Evolutionary conservation across 352 stramenopile species (phyloP), one percentile per base, ranked within the genome.

Genomic region (Pythium oligandrum): DNA sequence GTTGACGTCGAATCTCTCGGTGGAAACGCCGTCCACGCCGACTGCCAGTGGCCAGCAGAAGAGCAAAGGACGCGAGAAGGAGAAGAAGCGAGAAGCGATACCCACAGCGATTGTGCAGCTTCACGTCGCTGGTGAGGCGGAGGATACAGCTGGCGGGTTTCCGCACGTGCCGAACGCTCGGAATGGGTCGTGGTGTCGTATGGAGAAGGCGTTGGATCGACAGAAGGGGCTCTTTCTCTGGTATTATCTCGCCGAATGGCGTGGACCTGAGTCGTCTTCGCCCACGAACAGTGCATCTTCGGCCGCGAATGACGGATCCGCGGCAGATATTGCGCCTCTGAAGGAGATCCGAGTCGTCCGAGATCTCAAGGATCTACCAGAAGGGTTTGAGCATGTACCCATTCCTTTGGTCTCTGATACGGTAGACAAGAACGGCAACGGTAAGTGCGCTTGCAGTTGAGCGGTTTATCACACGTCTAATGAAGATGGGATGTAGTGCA

Each of bases 301-400:
- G 7, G 38, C 38, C 7, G 38, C 38, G 7, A 1, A 12, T 12
- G 12, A 12, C 12, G 38, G 38, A 8, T 8, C 38, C 38, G 12
- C 7, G 7, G 7, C 7, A 12, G 51, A 70, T 10, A 31, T 67
- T 4, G 55, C 75, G 46, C 84, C 84, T 5, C 71, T 95, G 30
- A 92, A 92, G 57, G 80, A 95, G 52, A 88, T 95, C 36, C 69
- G 78, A 8, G 82, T 93, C 12, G 78, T 90, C 35, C 72, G 79
- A 12, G 63, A 86, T 44, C 49, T 82, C 2, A 78, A 78, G 26
- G 82, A 90, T 39, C 55, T 91, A 0, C 84, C 82, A 0, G 68
- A 86, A n/a, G 76, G 69, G 32, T 93, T 86, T 46, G 72, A 88
- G 50, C 70, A 53, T 17, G 49, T 92, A 4, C 58, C 61, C 1